These are phyloP conservation scores for Myriosclerotinia duriaeana DNA, from an alignment of 2,329 filamentous ascomycete genomes.

Conservation along the genomic window DNA sequence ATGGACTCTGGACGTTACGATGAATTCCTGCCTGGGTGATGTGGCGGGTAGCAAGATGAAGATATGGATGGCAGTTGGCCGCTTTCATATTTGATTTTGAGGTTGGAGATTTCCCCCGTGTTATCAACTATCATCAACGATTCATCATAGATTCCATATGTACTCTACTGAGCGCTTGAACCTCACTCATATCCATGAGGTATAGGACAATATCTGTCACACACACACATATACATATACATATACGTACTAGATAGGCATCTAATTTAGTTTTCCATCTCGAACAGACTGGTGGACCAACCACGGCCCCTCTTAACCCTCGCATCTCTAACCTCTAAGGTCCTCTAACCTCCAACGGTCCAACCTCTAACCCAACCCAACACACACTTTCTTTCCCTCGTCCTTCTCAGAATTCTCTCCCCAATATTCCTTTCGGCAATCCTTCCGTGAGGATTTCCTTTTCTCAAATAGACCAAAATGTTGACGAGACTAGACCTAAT, in stretches of 20 bases:
- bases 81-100: too few relatives aligned
- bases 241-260: background rate
- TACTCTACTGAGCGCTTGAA: background rate
- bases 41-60: background rate
- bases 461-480: background rate
- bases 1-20: background rate
- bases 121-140: background rate
- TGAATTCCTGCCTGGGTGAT: background rate
- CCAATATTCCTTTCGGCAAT: background rate
- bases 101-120: too few relatives aligned
- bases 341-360: too few relatives aligned
- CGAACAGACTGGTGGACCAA: conserved; percentile 11
- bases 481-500: background rate
- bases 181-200: background rate
- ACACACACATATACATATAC: too few relatives aligned
- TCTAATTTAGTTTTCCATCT: conserved; percentile 12
- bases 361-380: background rate
- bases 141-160: background rate
- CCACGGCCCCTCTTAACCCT: conserved; percentile 3
- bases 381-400: background rate
- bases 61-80: too few relatives aligned
- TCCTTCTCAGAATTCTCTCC: background rate
- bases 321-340: background rate
- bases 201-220: background rate
- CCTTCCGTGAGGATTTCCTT: background rate